phyloP scores from a whole-genome alignment of 1,139 yeast species.

The Saccharomyces hybrid region DNA sequence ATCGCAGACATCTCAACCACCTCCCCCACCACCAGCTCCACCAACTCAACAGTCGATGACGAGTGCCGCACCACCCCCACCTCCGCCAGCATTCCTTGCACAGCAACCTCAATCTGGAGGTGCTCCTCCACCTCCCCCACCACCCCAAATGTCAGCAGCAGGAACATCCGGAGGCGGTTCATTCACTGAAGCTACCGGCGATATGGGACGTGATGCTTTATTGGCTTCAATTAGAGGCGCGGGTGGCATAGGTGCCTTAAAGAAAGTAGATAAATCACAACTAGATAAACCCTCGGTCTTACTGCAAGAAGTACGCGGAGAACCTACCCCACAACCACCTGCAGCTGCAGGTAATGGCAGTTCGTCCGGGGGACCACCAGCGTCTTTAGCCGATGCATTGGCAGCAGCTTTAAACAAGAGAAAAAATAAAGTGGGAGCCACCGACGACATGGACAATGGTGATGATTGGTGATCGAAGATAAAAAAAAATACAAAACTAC shows the following conservation, averaged over 20 bases:
- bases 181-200: conserved; percentile 36
- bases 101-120: conserved; percentile 11
- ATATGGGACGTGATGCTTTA: conserved; percentile 67
- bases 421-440: conserved; percentile 71
- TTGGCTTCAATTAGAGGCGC: conserved; percentile 81
- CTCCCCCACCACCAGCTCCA: too few relatives aligned
- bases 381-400: conserved; percentile 71
- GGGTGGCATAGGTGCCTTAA: conserved; percentile 60
- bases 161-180: conserved; percentile 35
- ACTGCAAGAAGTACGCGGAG: conserved; percentile 62
- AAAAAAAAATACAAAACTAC: neutral
- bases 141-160: conserved; percentile 29
- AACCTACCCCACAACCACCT: conserved; percentile 19
- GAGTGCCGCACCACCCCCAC: too few relatives aligned
- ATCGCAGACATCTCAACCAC: too few relatives aligned
- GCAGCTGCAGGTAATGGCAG: conserved; percentile 33
- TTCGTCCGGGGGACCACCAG: conserved; percentile 36
- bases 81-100: conserved; percentile 9
- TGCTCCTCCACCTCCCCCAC: conserved; percentile 34
- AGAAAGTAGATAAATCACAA: conserved; percentile 74
- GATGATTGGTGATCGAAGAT: conserved; percentile 46
- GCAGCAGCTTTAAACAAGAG: conserved; percentile 79
- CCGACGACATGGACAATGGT: conserved; percentile 77
- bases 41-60: too few relatives aligned
- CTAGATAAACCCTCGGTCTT: conserved; percentile 70